These are phyloP conservation scores for maize (Zea mays) DNA, from an alignment of 176 grass and related monocot genomes.

Conservation along the genomic window Zm-B73-REFERENCE-NAM-5.0 NC_050101.1:72053001-72053500, in stretches of 20 bases:
- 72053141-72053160: conserved; percentile 52
- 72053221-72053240: conserved; percentile 80
- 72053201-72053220: conserved; percentile 75
- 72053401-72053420: conserved; percentile 63
- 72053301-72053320: conserved; percentile 74
- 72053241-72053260: conserved; percentile 73
- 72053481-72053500: background rate
- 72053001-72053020: background rate
- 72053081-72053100: conserved; percentile 58
- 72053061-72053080: conserved; percentile 67
- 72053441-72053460: conserved; percentile 76
- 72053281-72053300: conserved; percentile 53
- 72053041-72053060: conserved; percentile 17
- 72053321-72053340: conserved; percentile 83
- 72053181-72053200: conserved; percentile 94
- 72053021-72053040: background rate
- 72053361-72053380: conserved; percentile 91
- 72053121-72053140: conserved; percentile 66
- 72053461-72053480: conserved; percentile 85
- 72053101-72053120: conserved; percentile 48
- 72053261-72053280: conserved; percentile 41
- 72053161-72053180: conserved; percentile 82
- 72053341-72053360: conserved; percentile 89
- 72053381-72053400: conserved; percentile 74
- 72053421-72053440: conserved; percentile 82